Evolutionary conservation across 768 basidiomycete species (phyloP).

Genomic region (Mycena pura): DNA sequence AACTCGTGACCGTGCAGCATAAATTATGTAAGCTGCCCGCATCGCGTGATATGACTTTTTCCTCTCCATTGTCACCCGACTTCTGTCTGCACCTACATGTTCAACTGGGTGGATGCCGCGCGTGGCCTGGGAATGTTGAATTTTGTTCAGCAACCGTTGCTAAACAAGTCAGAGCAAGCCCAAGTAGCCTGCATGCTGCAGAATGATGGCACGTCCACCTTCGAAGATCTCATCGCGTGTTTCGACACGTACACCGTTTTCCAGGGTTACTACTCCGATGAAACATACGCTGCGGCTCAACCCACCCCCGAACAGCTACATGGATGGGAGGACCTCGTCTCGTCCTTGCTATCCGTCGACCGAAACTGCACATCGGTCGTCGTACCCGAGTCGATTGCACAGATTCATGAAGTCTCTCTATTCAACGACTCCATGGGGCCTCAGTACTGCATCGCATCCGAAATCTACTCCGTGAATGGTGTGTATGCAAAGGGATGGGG

Average conservation of each 20-base stretch:
- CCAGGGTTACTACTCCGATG: conserved; percentile 33
- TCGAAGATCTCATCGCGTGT: conserved; percentile 35
- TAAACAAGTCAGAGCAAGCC: conserved; percentile 3
- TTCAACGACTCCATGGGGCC: conserved; percentile 33
- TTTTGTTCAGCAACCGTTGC: background rate
- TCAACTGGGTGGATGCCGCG: background rate
- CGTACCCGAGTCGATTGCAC: conserved; percentile 35
- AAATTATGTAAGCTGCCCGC: too few species aligned
- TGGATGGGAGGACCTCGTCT: conserved; percentile 37
- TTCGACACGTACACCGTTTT: conserved; percentile 41
- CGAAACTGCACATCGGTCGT: conserved; percentile 38
- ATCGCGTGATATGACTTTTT: too few species aligned
- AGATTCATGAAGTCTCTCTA: conserved; percentile 35
- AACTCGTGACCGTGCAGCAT: too few species aligned
- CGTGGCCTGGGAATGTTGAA: background rate
- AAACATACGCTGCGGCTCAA: conserved; percentile 41
- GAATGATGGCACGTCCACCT: conserved; percentile 18
- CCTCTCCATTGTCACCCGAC: too few species aligned
- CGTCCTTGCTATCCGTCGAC: conserved; percentile 37
- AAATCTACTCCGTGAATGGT: conserved; percentile 24
- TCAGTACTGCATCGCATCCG: conserved; percentile 42
- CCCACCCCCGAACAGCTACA: conserved; percentile 34
- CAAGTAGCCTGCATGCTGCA: conserved; percentile 17
- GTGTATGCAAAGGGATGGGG: conserved; percentile 46
- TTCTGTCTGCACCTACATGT: too few species aligned